Evolutionary conservation across 2,329 filamentous ascomycete species (phyloP), one percentile per base, ranked within the genome.

Genomic region (Aspergillus fischeri): DNA sequence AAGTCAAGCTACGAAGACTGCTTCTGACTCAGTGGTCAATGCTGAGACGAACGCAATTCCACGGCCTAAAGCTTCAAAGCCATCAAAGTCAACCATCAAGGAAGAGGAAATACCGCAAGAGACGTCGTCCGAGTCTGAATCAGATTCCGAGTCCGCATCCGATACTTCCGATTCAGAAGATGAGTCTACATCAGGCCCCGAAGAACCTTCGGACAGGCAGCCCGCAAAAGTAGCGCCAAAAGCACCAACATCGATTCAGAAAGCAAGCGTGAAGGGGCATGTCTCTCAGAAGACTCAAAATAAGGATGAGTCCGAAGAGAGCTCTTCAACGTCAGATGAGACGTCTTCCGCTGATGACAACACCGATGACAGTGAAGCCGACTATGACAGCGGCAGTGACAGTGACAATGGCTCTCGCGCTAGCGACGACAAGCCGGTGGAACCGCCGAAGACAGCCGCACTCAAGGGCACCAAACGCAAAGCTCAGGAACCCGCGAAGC

Each of bases 341-440:
- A n/a, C 38, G 14, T 27, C 44, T 3, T 24, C 49, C 14, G 25
- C n/a, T 21, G 57, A 54, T 28, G 55, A 50, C 27, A 54, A 41
- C 29, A 53, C 53, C 21, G 47, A 54, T 20, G 54, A 53, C 10
- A 48, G 53, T 14, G 59, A 56, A 6, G 32, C 20, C 38, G 53
- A 51, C 17, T 52, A 54, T n/a, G 62, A 62, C 11, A 41, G 27
- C 21, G 62, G 60, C 14, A 52, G 63, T n/a, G 59, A 66, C 55
- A 29, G 58, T 54, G 47, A 54, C 28, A 50, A 58, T 61, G 44
- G 56, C 51, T 32, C 51, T 57, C 9, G 49, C 44, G 35, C 51
- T 48, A n/a, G 62, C 11, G 44, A 14, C 11, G 24, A n/a, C 21
- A 24, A n/a, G 24, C 24, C 44, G 5, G 14, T 24, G 20, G 3